A percentile compares a stretch with the other conserved stretches of the same genome.
phyloP scores from a whole-genome alignment of 2,329 filamentous ascomycete species.

The Pseudogymnoascus sp. region DNA sequence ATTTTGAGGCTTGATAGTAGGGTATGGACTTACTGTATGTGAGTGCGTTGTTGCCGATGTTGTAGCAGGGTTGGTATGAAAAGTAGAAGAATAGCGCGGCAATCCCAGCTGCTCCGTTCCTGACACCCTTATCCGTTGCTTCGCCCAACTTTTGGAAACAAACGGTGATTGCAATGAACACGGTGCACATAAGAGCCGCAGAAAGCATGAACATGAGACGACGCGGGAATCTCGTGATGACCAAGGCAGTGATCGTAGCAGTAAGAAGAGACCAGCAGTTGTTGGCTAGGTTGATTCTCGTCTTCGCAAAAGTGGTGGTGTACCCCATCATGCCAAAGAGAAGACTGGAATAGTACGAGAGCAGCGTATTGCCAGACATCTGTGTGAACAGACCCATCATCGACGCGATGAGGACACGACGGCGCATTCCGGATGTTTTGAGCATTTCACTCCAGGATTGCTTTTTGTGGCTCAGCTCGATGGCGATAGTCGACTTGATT shows the following conservation, averaged over 20 bases:
- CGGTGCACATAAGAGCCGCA: slow-evolving; percentile 15
- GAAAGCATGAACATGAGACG: slow-evolving; percentile 13
- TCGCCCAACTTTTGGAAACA: neutral
- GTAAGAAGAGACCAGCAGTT: slow-evolving; percentile 4
- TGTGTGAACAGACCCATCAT: slow-evolving; percentile 21
- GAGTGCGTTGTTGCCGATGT: slow-evolving; percentile 43
- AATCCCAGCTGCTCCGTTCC: slow-evolving; percentile 16
- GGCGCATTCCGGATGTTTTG: slow-evolving; percentile 27
- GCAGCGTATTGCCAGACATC: slow-evolving; percentile 1
- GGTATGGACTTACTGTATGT: slow-evolving; percentile 32
- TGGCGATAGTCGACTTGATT: slow-evolving; percentile 34
- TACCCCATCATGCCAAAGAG: slow-evolving; percentile 8
- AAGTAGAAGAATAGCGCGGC: slow-evolving; percentile 23
- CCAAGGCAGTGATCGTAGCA: neutral
- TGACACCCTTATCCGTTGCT: neutral
- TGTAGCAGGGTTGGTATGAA: slow-evolving; percentile 36
- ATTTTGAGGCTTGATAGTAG: neutral
- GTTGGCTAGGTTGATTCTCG: neutral
- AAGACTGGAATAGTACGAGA: neutral
- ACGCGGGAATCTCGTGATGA: slow-evolving; percentile 16
- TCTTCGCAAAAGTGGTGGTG: neutral
- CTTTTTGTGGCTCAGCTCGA: slow-evolving; percentile 27
- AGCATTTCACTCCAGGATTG: slow-evolving; percentile 28
- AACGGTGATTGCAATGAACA: slow-evolving; percentile 15
- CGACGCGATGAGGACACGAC: slow-evolving; percentile 26